Conservation (phyloP, 2,329 filamentous ascomycete species). For the Fusarium marasasianum region DNA sequence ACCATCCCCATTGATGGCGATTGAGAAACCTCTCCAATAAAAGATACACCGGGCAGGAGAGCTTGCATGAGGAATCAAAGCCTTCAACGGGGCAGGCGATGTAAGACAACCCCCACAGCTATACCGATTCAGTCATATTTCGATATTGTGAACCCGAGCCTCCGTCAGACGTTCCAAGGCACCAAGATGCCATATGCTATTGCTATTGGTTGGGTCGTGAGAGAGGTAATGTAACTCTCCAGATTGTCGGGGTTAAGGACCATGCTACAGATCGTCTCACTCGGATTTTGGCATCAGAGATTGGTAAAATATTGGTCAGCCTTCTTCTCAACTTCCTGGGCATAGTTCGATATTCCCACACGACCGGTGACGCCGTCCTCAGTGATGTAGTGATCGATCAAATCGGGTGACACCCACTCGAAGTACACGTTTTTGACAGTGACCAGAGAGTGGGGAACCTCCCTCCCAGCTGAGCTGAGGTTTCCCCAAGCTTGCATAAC, state of each 20-base stretch:
- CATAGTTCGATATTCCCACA: conserved; percentile 52
- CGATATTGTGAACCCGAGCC: not conserved
- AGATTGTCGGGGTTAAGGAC: conserved; percentile 6
- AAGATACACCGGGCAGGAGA: not conserved
- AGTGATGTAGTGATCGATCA: conserved; percentile 65
- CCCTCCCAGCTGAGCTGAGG: not conserved
- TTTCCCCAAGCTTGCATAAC: conserved; percentile 58
- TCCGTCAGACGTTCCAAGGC: conserved; percentile 15
- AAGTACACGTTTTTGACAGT: conserved; percentile 64
- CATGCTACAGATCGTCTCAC: conserved; percentile 3
- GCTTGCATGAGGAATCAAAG: not conserved
- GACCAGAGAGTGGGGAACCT: conserved; percentile 30
- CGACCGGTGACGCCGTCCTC: conserved; percentile 59
- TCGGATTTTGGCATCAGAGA: conserved; percentile 38
- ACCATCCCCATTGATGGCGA: not conserved
- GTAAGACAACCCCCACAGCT: conserved; percentile 25
- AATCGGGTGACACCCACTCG: conserved; percentile 64
- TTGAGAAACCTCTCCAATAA: not conserved
- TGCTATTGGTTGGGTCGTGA: conserved; percentile 13
- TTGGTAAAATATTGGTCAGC: conserved; percentile 55
- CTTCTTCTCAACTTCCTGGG: conserved; percentile 49
- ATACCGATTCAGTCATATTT: conserved; percentile 19
- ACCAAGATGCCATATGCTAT: not conserved
- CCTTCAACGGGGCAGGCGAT: not conserved
- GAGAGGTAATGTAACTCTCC: conserved; percentile 12